Base-by-base conservation (phyloP, 306 rosid species). In the Acacia acuminata region DNA sequence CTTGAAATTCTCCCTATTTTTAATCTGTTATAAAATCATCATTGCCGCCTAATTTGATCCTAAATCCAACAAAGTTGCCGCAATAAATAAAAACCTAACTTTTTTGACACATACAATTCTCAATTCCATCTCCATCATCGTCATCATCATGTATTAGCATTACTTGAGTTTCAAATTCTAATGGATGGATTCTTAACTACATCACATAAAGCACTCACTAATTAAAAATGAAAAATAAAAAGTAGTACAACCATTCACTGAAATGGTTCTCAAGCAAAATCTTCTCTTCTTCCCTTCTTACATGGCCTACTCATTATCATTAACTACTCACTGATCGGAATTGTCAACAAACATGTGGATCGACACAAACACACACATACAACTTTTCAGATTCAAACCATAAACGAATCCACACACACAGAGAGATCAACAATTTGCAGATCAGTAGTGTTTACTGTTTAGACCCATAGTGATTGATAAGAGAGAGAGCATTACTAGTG, bases 401-500 rank as follows among this genome's bases (percentile, higher is more conserved):
- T 2, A 24, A 22, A 4, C 16, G 16, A 24, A 25, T 12, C 32
- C 67, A 24, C 34, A 22, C 32, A 30, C 42, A 30, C 22, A 66
- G 13, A 34, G 6, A 34, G 24, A 66, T 34, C 45, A 16, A 17
- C 44, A 66, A 32, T 30, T 66, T 34, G 5, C 40, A 38, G 42
- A 38, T 34, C 22, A 22, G 48, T 77, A 87, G 75, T 76, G 71
- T 0, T 87, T 80, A 87, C 71, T 76, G 71, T 0, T 87, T 76
- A 0, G 83, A 75, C 69, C 85, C 88, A 61, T 87, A 87, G 1
- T 87, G 88, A 20, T 84, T 87, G 13, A 87, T 71, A 11, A 87
- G 85, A 0, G 90, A 76, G 0, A 87, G 87, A 69, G 90, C 90
- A 84, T 87, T 87, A 30, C 88, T 84, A 16, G 90, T 87, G 20